These are phyloP conservation scores for Berberis vulgaris DNA, from an alignment of 164 flowering plant genomes.

Conservation along the genomic window DNA sequence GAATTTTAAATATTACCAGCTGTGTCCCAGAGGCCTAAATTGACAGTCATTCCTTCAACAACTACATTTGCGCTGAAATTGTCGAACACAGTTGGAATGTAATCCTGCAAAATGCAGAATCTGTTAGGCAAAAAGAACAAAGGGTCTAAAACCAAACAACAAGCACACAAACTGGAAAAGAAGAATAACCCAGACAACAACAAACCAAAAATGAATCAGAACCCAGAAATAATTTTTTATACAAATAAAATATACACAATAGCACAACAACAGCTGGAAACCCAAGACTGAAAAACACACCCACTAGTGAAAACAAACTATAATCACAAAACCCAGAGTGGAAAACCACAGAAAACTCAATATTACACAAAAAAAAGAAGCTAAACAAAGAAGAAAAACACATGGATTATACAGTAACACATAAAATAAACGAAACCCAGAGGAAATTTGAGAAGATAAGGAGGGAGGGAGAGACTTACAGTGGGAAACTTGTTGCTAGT, in stretches of 20 bases:
- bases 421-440: conserved; percentile 9
- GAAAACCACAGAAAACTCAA: background rate
- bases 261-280: no score
- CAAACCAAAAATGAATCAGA: background rate
- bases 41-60: conserved; percentile 85
- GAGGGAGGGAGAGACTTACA: conserved; percentile 26
- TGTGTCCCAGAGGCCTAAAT: conserved; percentile 98
- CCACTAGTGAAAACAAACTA: background rate
- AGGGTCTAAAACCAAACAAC: conserved; percentile 2
- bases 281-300: background rate
- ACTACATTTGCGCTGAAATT: conserved; percentile 98
- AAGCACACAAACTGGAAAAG: no score
- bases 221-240: background rate
- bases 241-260: no score
- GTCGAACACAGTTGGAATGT: conserved; percentile 93
- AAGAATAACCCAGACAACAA: no score
- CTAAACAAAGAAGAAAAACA: background rate
- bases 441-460: conserved; percentile 6
- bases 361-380: background rate
- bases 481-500: conserved; percentile 97
- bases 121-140: background rate
- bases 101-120: conserved; percentile 30
- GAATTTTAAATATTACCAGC: conserved; percentile 52
- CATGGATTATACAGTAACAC: conserved; percentile 1
- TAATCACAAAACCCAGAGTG: conserved; percentile 28